Base-by-base conservation (phyloP, 345 rosid genomes). In the Chamaenerion angustifolium region DNA sequence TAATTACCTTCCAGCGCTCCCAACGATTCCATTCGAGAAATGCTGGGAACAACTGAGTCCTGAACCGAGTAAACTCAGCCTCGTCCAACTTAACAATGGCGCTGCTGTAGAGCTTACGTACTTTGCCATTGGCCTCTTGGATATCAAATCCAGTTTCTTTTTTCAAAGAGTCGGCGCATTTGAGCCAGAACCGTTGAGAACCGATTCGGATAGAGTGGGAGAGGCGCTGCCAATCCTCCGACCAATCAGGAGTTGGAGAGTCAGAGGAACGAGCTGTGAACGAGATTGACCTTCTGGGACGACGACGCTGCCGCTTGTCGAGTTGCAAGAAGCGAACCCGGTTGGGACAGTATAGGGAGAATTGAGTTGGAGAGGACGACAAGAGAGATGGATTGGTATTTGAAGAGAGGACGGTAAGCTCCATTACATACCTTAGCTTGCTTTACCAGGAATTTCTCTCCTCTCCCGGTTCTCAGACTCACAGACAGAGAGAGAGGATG, bases 1-100 rank as follows among this genome's bases (percentile, higher is more conserved):
- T 4, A 18, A 35, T 58, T 67, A 85, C 95, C 94, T 85, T 83
- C 97, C 97, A 89, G 40, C 66, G 71, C 16, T 81, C 79, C 88
- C 80, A 89, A 21, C 71, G 69, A 58, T 83, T 89, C 97, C 97
- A 89, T 14, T 68, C 63, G 61, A 80, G 55, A 70, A 82, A 76
- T 27, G 57, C 56, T 7, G 94, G 89, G 43, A 79, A 44, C 48
- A 52, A 54, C 65, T 76, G 81, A 59, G 70, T 67, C 64, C 70
- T 67, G 15, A 77, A 77, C 40, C 79, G 79, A 64, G 51, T 68
- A 37, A 73, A 55, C 61, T 73, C 71, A n/a, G 57, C 62, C 55
- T 69, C 71, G 16, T 71, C 77, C 56, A 66, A 67, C 54, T 60
- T 55, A 37, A 57, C 71, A 64, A 64, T 67, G 59, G 74, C 66